These are phyloP conservation scores for Coemansia sp. DNA, from an alignment of 192 early-diverging fungal genomes.

Conservation along the genomic window DNA sequence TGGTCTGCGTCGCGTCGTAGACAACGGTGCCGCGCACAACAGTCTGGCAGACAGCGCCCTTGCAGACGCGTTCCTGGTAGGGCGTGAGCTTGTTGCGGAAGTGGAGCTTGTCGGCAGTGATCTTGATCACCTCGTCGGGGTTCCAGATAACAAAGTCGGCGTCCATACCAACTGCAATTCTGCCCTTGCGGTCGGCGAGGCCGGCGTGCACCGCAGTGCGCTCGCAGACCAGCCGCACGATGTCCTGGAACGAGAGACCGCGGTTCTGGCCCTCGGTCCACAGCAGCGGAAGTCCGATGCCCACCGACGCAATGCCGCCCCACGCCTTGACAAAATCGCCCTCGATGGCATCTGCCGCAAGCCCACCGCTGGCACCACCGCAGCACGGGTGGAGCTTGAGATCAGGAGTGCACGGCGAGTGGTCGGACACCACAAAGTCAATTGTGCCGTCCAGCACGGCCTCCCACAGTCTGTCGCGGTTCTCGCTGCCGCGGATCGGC, in stretches of 20 bases:
- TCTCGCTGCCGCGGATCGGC: constrained; percentile 70
- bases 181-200: constrained; percentile 67
- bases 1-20: constrained; percentile 33
- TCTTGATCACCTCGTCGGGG: constrained; percentile 63
- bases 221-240: constrained; percentile 67
- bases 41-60: constrained; percentile 70
- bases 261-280: constrained; percentile 76
- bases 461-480: constrained; percentile 71
- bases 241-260: constrained; percentile 60
- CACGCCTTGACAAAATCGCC: constrained; percentile 80
- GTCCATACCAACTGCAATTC: constrained; percentile 67
- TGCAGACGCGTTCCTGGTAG: constrained; percentile 63
- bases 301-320: constrained; percentile 80
- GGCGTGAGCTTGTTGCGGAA: constrained; percentile 84
- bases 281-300: constrained; percentile 75
- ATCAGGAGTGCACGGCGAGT: constrained; percentile 79
- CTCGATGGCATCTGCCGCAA: constrained; percentile 45
- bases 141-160: constrained; percentile 81
- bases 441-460: constrained; percentile 76
- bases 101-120: constrained; percentile 66
- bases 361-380: constrained; percentile 32
- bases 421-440: constrained; percentile 81
- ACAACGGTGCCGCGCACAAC: constrained; percentile 67
- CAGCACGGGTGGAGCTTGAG: constrained; percentile 64
- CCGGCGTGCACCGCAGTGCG: constrained; percentile 64